phyloP scores from a whole-genome alignment of 495 filamentous ascomycete species.

The Talaromyces wortmannii region DNA sequence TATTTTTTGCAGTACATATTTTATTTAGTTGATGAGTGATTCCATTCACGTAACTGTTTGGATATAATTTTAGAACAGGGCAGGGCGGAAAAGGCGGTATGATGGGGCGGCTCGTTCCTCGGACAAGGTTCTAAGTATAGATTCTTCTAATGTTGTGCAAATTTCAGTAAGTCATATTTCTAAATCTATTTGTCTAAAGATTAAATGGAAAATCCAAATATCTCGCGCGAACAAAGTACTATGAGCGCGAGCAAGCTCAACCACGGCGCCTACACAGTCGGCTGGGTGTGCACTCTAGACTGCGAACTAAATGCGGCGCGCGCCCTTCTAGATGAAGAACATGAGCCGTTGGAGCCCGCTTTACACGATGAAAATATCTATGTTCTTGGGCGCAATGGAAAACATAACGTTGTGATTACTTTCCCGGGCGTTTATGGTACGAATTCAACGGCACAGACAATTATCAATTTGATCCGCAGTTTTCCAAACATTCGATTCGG shows the following conservation, averaged over 20 bases:
- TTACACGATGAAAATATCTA: conserved; percentile 7
- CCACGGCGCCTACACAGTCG: conserved; percentile 20
- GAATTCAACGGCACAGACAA: neutral
- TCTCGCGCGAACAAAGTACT: neutral
- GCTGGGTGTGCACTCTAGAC: conserved; percentile 6
- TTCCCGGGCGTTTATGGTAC: conserved; percentile 6
- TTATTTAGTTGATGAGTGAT: no score
- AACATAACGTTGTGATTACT: conserved; percentile 9
- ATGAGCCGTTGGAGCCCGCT: neutral
- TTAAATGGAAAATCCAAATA: no score
- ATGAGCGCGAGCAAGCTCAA: neutral
- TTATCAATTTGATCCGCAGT: conserved; percentile 9
- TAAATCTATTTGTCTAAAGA: no score
- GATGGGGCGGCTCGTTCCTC: no score
- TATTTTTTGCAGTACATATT: no score
- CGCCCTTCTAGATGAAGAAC: conserved; percentile 8
- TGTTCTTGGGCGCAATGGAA: conserved; percentile 5
- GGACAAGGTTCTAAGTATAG: no score
- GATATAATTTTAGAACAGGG: no score
- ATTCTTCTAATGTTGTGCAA: no score
- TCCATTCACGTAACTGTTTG: no score
- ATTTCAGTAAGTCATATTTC: no score
- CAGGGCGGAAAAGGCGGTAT: no score
- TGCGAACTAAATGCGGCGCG: conserved; percentile 6
- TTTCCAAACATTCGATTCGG: conserved; percentile 34